Percentiles rank a stretch among this genome's conserved stretches.
Evolutionary conservation across 2,329 filamentous ascomycete species (phyloP).

Genomic region (Pseudogymnoascus sp.): DNA sequence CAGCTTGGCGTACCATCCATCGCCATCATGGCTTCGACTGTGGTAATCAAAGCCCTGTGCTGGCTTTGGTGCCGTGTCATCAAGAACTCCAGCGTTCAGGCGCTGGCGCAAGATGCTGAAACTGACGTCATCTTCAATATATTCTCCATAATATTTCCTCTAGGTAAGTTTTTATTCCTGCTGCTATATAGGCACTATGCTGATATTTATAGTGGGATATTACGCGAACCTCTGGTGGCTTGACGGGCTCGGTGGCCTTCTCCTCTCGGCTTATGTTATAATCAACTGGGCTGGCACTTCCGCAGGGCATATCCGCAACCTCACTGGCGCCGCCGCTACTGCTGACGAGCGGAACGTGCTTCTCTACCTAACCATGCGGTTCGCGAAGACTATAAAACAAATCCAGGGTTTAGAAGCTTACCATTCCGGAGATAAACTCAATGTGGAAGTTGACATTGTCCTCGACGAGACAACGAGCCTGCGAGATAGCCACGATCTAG

Average conservation of each 20-base stretch:
- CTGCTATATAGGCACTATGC: background rate
- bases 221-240: conserved; percentile 60
- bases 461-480: conserved; percentile 48
- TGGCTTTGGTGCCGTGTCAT: conserved; percentile 53
- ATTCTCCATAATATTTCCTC: conserved; percentile 54
- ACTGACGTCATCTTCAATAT: conserved; percentile 61
- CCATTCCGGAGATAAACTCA: conserved; percentile 56
- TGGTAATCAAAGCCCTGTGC: conserved; percentile 54
- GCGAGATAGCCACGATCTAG: conserved; percentile 50
- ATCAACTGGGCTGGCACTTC: conserved; percentile 61
- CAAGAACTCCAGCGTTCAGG: conserved; percentile 59
- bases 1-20: conserved; percentile 48
- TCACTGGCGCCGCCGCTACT: conserved; percentile 52
- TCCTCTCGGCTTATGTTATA: conserved; percentile 62
- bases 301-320: conserved; percentile 51
- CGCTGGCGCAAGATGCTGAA: conserved; percentile 57
- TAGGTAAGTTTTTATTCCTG: conserved; percentile 29
- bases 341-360: conserved; percentile 49
- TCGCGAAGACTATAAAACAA: conserved; percentile 46
- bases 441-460: conserved; percentile 56
- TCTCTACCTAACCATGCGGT: conserved; percentile 53
- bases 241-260: conserved; percentile 53
- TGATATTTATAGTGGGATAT: conserved; percentile 42
- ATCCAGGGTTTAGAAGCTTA: conserved; percentile 52
- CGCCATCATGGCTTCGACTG: conserved; percentile 50